A percentile compares a stretch with the other conserved stretches of the same genome.
Evolutionary conservation across 2,329 filamentous ascomycete genomes (phyloP).

Genomic region (Exophiala dermatitidis): DNA sequence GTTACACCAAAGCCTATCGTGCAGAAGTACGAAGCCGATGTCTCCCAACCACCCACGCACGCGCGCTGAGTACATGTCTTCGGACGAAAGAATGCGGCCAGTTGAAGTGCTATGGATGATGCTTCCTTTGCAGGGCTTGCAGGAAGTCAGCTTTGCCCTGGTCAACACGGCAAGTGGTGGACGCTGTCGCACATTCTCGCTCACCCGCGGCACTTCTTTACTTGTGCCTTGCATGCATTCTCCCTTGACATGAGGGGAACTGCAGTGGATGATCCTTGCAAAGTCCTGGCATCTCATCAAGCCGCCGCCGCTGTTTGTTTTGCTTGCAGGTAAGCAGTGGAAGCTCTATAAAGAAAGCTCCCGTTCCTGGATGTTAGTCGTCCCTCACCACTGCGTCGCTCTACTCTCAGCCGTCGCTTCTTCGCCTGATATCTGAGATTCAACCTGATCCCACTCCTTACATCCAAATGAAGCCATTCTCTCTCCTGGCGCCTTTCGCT

Average conservation of each 20-base stretch:
- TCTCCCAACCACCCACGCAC: neutral
- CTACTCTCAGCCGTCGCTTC: neutral
- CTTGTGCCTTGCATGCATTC: conserved; percentile 1
- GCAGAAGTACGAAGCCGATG: neutral
- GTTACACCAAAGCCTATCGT: neutral
- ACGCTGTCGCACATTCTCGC: no score
- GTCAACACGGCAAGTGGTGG: neutral
- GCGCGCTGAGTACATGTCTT: neutral
- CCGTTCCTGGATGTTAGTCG: no score
- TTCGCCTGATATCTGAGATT: neutral
- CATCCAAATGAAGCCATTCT: conserved; percentile 13
- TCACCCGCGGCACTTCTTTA: neutral
- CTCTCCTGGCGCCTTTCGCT: conserved; percentile 8
- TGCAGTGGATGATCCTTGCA: neutral
- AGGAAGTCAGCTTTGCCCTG: neutral
- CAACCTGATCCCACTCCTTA: neutral
- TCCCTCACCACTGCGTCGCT: no score
- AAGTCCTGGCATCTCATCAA: neutral
- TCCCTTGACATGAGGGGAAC: neutral
- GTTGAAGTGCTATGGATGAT: neutral
- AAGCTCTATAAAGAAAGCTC: neutral
- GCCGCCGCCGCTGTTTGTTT: neutral
- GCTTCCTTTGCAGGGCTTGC: neutral
- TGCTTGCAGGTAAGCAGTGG: neutral
- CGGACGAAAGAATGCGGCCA: neutral